Conservation (phyloP, 108 stramenopile species). For the Skeletonema tropicum region DNA sequence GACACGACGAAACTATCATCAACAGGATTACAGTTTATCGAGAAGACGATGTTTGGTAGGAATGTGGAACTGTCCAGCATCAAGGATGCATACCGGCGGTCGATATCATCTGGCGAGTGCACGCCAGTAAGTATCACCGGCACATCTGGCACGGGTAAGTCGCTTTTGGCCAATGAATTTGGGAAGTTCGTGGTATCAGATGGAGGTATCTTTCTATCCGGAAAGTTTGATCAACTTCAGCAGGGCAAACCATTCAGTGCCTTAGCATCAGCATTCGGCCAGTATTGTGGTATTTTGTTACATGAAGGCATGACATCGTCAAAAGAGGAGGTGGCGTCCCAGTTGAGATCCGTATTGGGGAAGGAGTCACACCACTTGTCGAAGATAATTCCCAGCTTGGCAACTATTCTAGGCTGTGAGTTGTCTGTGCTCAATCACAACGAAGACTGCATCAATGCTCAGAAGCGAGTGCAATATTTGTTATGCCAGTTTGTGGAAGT, state of each 20-base stretch:
- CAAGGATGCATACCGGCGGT: not conserved
- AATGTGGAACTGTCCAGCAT: not conserved
- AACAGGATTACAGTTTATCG: constrained; percentile 10
- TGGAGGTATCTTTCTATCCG: constrained; percentile 7
- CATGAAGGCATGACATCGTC: not conserved
- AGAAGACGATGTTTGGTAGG: not conserved
- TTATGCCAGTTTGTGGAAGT: constrained; percentile 13
- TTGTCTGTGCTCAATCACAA: not conserved
- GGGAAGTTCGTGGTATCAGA: not conserved
- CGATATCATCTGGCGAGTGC: not conserved
- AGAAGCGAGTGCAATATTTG: not conserved
- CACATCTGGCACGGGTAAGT: not conserved
- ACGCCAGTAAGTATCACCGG: not conserved
- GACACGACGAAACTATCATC: constrained; percentile 17
- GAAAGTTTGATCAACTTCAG: not conserved
- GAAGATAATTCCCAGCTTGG: not conserved
- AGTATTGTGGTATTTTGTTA: not conserved
- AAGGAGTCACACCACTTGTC: not conserved
- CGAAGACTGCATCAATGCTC: not conserved
- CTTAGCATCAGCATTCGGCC: not conserved
- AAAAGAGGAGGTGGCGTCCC: not conserved
- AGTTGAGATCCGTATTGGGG: not conserved
- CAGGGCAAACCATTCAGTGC: not conserved
- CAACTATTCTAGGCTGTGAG: not conserved
- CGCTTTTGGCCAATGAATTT: not conserved